phyloP scores from a whole-genome alignment of 75 land plant genomes.

The Pinus albicaulis region DNA sequence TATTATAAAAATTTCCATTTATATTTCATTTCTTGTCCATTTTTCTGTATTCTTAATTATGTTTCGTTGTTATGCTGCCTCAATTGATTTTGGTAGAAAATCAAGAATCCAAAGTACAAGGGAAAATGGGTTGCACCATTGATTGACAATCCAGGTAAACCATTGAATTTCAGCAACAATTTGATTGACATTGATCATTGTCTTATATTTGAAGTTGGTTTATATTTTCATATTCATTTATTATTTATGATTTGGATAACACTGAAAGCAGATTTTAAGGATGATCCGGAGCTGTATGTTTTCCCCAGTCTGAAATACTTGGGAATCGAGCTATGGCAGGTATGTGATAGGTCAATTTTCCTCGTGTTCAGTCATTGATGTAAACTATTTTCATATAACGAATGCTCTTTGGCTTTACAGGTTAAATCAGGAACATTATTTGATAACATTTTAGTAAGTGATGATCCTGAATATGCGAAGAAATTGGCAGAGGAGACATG shows the following conservation, averaged over 20 bases:
- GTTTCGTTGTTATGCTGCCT: slow-evolving; percentile 1
- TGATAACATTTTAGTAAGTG: slow-evolving; percentile 78
- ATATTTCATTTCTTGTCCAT: too few species aligned
- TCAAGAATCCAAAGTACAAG: slow-evolving; percentile 95
- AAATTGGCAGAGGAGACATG: slow-evolving; percentile 80
- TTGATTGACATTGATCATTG: not conserved
- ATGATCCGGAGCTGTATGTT: slow-evolving; percentile 95
- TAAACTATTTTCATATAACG: not conserved
- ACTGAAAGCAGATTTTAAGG: slow-evolving; percentile 76
- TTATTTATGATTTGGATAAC: not conserved
- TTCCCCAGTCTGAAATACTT: slow-evolving; percentile 80
- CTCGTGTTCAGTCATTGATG: too few species aligned
- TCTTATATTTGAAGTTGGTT: not conserved
- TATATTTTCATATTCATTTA: not conserved
- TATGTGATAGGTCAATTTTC: slow-evolving; percentile 10
- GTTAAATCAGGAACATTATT: slow-evolving; percentile 90
- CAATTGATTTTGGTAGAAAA: slow-evolving; percentile 49
- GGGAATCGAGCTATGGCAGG: slow-evolving; percentile 98
- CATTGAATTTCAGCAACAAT: not conserved
- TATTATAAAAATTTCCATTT: too few species aligned
- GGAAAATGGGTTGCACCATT: slow-evolving; percentile 96
- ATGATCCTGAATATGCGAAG: slow-evolving; percentile 89
- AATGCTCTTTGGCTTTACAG: slow-evolving; percentile 35
- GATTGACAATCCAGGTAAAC: slow-evolving; percentile 95
- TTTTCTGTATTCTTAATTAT: not conserved